These are phyloP conservation scores for Cudoniella acicularis DNA, from an alignment of 495 filamentous ascomycete species.

Conservation along the genomic window DNA sequence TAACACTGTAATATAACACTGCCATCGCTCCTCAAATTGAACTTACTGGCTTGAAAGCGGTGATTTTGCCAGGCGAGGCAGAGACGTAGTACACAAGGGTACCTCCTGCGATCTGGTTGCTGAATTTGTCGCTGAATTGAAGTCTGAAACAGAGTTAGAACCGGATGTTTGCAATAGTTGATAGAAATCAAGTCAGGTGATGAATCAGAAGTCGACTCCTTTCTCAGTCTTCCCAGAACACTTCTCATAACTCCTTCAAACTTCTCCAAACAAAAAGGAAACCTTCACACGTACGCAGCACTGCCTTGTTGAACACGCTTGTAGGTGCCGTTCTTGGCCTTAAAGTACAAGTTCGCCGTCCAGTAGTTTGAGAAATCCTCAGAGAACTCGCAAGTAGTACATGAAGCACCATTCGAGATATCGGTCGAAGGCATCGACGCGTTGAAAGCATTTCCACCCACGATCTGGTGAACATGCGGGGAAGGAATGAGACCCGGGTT, in stretches of 20 bases:
- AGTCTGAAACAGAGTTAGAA: background rate
- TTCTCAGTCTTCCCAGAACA: conserved; percentile 1
- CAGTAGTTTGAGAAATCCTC: conserved; percentile 70
- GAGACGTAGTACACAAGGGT: conserved; percentile 46
- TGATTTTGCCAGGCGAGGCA: conserved; percentile 38
- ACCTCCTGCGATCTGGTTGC: conserved; percentile 32
- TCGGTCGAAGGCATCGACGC: conserved; percentile 50
- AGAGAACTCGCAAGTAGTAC: conserved; percentile 57
- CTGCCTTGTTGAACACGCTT: conserved; percentile 44
- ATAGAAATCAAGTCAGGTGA: background rate
- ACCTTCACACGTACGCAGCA: background rate
- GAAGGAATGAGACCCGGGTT: conserved; percentile 44
- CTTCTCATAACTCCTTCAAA: background rate
- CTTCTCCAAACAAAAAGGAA: background rate
- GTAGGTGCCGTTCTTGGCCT: conserved; percentile 59
- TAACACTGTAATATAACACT: background rate
- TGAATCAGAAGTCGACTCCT: background rate
- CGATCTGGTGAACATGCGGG: conserved; percentile 59
- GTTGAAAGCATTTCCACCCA: conserved; percentile 61
- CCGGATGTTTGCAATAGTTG: no score
- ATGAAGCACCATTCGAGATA: conserved; percentile 41
- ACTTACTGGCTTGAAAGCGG: conserved; percentile 39
- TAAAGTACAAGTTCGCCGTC: conserved; percentile 61
- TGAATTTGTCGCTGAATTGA: background rate
- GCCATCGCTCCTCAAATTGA: background rate